A percentile compares a stretch with the other conserved stretches of the same genome.
Evolutionary conservation across 2,329 filamentous ascomycete species (phyloP).

Genomic region (Camillea tinctor): DNA sequence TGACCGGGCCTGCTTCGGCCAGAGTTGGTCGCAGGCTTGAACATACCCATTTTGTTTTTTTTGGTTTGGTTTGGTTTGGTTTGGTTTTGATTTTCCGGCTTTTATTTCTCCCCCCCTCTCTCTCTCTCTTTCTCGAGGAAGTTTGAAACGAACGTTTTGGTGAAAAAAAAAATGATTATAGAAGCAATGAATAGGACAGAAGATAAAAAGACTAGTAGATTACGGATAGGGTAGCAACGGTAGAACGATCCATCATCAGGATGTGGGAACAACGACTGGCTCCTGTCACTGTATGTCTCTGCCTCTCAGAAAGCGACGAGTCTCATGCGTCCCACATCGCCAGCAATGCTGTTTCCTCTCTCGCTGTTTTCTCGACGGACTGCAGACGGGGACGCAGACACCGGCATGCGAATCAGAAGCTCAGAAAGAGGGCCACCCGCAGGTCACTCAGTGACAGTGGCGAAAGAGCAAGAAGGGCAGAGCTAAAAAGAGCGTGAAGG

Average conservation of each 20-base stretch:
- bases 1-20: slow-evolving; percentile 42
- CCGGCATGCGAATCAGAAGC: slow-evolving; percentile 23
- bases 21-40: slow-evolving; percentile 44
- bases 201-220: slow-evolving; percentile 15
- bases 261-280: slow-evolving; percentile 13
- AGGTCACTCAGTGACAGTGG: slow-evolving; percentile 22
- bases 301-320: slow-evolving; percentile 23
- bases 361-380: slow-evolving; percentile 14
- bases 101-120: not conserved
- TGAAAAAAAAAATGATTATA: slow-evolving; percentile 16
- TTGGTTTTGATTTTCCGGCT: no score
- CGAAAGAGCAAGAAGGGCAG: slow-evolving; percentile 23
- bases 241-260: slow-evolving; percentile 28
- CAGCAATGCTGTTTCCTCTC: slow-evolving; percentile 30
- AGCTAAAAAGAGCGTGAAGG: slow-evolving; percentile 20
- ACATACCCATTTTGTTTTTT: slow-evolving; percentile 43
- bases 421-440: slow-evolving; percentile 14
- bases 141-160: slow-evolving; percentile 8
- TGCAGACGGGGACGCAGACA: slow-evolving; percentile 22
- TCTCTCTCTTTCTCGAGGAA: not conserved
- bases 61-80: no score
- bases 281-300: slow-evolving; percentile 9
- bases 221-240: slow-evolving; percentile 17
- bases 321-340: slow-evolving; percentile 32
- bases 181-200: slow-evolving; percentile 20